Percentiles rank a stretch among this genome's conserved stretches.
phyloP scores from a whole-genome alignment of 768 basidiomycete species.

The Termitomyces sp. region DNA sequence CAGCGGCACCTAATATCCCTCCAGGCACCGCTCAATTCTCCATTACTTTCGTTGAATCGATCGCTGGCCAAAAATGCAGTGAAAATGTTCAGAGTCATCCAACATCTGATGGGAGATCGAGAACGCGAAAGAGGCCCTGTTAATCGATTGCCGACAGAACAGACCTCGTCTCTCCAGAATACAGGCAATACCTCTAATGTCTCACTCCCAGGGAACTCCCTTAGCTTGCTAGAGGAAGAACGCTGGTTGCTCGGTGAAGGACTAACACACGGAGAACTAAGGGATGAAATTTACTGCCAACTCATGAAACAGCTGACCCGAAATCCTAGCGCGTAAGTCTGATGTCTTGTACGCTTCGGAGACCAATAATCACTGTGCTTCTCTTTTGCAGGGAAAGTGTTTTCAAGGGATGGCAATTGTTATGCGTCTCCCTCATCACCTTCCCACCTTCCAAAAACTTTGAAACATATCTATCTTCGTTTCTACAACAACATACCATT shows the following conservation, averaged over 20 bases:
- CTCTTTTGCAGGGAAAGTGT: conserved; percentile 51
- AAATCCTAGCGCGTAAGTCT: conserved; percentile 72
- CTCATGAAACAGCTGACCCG: conserved; percentile 84
- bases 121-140: conserved; percentile 61
- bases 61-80: conserved; percentile 70
- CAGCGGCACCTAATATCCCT: background rate
- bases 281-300: conserved; percentile 94
- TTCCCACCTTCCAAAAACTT: conserved; percentile 95
- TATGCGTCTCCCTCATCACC: conserved; percentile 85
- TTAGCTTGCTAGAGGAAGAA: conserved; percentile 71
- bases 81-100: conserved; percentile 82
- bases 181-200: conserved; percentile 41
- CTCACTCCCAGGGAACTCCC: conserved; percentile 31
- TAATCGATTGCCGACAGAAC: conserved; percentile 40
- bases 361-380: conserved; percentile 3
- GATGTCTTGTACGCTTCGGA: background rate
- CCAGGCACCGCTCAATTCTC: conserved; percentile 60
- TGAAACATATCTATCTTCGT: conserved; percentile 76
- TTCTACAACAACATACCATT: conserved; percentile 63
- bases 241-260: conserved; percentile 82
- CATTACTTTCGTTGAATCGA: conserved; percentile 67
- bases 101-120: conserved; percentile 91
- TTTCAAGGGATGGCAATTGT: conserved; percentile 90
- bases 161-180: conserved; percentile 35
- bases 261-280: conserved; percentile 71